Conservation (phyloP, 2,329 filamentous ascomycete genomes). For the Gremmenia infestans region DNA sequence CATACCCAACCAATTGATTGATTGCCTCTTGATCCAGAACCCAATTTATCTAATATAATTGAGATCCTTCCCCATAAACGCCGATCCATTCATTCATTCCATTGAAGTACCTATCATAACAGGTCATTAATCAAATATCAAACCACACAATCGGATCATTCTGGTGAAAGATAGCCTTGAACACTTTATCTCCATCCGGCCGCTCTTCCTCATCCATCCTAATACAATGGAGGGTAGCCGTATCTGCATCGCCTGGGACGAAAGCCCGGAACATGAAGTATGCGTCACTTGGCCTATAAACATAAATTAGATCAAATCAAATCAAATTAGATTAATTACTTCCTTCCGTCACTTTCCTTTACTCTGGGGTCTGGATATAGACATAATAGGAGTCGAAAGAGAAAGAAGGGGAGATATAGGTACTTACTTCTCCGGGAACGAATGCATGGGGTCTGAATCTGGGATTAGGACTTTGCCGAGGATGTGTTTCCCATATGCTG, state of each 20-base stretch:
- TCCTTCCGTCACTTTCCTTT: too few species aligned
- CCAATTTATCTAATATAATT: not conserved
- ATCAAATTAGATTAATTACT: too few species aligned
- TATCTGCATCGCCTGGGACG: constrained; percentile 37
- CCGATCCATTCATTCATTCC: not conserved
- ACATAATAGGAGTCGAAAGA: not conserved
- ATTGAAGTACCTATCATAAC: not conserved
- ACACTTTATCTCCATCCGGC: constrained; percentile 39
- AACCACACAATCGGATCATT: constrained; percentile 50
- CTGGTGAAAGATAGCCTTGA: constrained; percentile 42
- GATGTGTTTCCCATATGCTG: constrained; percentile 45
- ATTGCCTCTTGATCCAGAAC: not conserved
- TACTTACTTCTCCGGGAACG: constrained; percentile 9
- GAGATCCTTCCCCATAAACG: not conserved
- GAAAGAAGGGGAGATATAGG: not conserved
- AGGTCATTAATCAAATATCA: constrained; percentile 35
- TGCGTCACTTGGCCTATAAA: constrained; percentile 28
- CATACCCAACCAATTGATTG: constrained; percentile 6
- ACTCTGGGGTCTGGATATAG: not conserved
- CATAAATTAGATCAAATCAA: too few species aligned
- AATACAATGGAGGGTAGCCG: constrained; percentile 41
- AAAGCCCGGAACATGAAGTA: constrained; percentile 47
- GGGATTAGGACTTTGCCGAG: constrained; percentile 47
- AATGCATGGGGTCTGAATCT: constrained; percentile 19
- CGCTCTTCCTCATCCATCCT: constrained; percentile 40